Conservation (phyloP, 805 yeast species). For the Isabelozyma gotoi region DNA sequence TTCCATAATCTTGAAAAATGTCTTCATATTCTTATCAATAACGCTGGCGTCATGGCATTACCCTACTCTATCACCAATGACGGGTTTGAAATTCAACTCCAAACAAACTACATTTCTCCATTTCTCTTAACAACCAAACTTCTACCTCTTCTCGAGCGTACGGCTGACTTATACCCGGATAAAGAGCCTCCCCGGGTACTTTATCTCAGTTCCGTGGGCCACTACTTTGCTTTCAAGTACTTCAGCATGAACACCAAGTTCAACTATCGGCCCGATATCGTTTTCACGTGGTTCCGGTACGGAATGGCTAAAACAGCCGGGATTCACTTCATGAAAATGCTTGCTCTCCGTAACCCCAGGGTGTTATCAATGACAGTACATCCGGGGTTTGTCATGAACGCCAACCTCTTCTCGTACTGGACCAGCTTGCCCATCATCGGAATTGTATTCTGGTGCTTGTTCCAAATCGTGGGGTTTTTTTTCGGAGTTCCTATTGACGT, state of each 20-base stretch:
- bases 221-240: constrained; percentile 48
- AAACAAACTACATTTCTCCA: constrained; percentile 75
- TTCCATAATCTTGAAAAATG: constrained; percentile 47
- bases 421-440: constrained; percentile 80
- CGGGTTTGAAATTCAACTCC: constrained; percentile 76
- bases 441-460: constrained; percentile 64
- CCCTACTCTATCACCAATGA: constrained; percentile 66
- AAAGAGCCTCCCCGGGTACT: constrained; percentile 53
- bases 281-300: constrained; percentile 78
- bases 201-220: constrained; percentile 66
- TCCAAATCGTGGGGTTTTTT: constrained; percentile 65
- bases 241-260: constrained; percentile 50
- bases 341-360: constrained; percentile 66
- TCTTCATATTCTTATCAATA: constrained; percentile 65
- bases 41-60: constrained; percentile 81
- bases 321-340: constrained; percentile 66
- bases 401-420: constrained; percentile 74
- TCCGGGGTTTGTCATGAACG: constrained; percentile 86
- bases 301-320: constrained; percentile 77
- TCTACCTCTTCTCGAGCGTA: constrained; percentile 49
- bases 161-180: constrained; percentile 23
- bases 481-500: constrained; percentile 73
- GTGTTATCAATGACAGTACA: constrained; percentile 66
- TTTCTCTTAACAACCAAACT: constrained; percentile 65
- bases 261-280: constrained; percentile 59